Base-by-base conservation (phyloP, 352 stramenopile genomes). In the Phytopythium ostracodes region DNA sequence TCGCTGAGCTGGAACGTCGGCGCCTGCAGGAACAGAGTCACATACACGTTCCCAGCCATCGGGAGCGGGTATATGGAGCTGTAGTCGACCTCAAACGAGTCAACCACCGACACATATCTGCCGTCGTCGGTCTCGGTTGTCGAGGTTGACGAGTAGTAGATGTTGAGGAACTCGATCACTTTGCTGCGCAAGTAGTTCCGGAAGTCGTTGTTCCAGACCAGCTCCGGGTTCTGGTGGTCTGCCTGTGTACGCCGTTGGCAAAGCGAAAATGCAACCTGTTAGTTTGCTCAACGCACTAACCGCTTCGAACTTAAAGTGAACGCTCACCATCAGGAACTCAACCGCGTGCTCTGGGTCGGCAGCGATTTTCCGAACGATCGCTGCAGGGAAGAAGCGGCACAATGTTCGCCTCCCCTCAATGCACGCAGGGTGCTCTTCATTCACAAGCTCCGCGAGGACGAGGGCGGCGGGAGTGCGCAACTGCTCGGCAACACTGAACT, bases 191-290 rank as follows among this genome's bases (percentile, higher is more conserved):
- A 66, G 62, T 96, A 84, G 8, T 77, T 81, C 36, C 94, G 85
- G 62, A 97, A 96, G 4, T 85, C 76, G 22, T 70, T 67, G 56
- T 97, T 96, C 96, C 96, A 99, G 27, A 99, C 92, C 11, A 98
- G 78, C 66, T 98, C 96, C 0, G 96, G 96, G 25, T 81, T 96
- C 64, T 96, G 90, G 63, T 96, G 91, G 53, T 98, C 89, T 43
- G 63, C 68, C 78, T 98, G 74, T 53, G 17, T 40, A 72, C 11
- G 25, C 6, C 42, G 14, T 38, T 38, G 33, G 7, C 33, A 14
- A 25, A 25, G 29, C 42, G n/a, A 17, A 49, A 22, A 15, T 10
- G 15, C 20, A 49, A 1, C 3, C n/a, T 0, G 42, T 49, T 22
- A 49, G n/a, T 25, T 15, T 25, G 8, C 18, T n/a, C 15, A 44